Evolutionary conservation across 225 moss, liverwort and hornwort genomes (phyloP).

Genomic region (Physcomitrium patens): DNA sequence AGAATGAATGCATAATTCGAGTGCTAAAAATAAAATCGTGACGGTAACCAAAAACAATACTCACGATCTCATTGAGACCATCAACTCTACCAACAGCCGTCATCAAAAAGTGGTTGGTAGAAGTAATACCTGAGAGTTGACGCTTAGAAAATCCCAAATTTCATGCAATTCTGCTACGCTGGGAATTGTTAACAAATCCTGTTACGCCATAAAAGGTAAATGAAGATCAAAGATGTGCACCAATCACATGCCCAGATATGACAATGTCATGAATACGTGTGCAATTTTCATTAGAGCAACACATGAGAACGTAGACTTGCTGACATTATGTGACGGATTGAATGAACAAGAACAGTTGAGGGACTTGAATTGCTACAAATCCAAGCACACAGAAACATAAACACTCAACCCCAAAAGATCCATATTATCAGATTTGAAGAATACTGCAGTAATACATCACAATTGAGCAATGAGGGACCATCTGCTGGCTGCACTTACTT

Average conservation of each 20-base stretch:
- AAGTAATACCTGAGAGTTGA: conserved; percentile 66
- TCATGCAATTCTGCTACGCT: conserved; percentile 86
- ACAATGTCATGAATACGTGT: not conserved
- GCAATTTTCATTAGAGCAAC: not conserved
- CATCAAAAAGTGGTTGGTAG: conserved; percentile 13
- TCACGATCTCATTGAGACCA: not conserved
- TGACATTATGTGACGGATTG: conserved; percentile 1
- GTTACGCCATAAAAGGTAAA: conserved; percentile 13
- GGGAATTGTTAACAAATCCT: conserved; percentile 78
- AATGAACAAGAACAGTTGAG: conserved; percentile 20
- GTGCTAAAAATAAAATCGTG: not conserved
- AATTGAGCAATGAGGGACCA: conserved; percentile 5
- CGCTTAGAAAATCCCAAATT: conserved; percentile 91
- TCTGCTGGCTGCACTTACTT: conserved; percentile 42
- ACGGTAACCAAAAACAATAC: not conserved
- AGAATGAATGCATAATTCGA: not conserved
- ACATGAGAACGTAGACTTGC: not conserved
- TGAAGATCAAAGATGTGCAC: not conserved
- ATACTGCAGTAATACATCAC: not conserved
- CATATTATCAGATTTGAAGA: conserved; percentile 8
- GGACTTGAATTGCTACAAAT: not conserved
- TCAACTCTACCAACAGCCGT: not conserved
- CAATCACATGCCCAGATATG: not conserved
- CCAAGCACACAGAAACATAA: too few relatives aligned
- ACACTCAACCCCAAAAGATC: conserved; percentile 10